phyloP scores from a whole-genome alignment of 164 flowering plant genomes.

The Dillenia suffruticosa region DNA sequence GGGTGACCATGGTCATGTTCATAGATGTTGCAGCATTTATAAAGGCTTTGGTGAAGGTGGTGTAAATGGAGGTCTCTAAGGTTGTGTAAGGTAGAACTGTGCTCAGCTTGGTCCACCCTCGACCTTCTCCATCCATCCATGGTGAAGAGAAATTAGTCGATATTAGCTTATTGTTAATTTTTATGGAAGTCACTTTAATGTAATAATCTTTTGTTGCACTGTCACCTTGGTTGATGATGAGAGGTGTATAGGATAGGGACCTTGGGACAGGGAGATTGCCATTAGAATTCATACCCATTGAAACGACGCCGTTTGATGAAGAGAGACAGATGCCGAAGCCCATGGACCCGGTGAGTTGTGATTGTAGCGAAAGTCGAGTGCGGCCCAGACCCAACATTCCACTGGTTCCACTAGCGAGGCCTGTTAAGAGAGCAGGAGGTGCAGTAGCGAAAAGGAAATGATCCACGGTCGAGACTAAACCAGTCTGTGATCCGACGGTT shows the following conservation, averaged over 20 bases:
- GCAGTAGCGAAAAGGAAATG: slow-evolving; percentile 28
- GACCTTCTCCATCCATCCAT: slow-evolving; percentile 17
- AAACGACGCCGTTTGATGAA: slow-evolving; percentile 18
- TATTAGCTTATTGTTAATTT: slow-evolving; percentile 14
- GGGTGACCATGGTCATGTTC: slow-evolving; percentile 22
- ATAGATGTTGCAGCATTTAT: slow-evolving; percentile 1
- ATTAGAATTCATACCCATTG: background rate
- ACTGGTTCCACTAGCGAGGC: slow-evolving; percentile 30
- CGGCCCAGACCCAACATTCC: slow-evolving; percentile 49
- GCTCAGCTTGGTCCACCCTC: slow-evolving; percentile 51
- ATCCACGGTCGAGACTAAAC: slow-evolving; percentile 5
- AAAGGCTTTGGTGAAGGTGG: slow-evolving; percentile 24
- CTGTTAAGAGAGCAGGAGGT: slow-evolving; percentile 16
- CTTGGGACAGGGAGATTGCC: background rate
- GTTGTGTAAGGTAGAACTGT: slow-evolving; percentile 43
- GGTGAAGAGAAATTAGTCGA: slow-evolving; percentile 20
- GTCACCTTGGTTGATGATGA: slow-evolving; percentile 17
- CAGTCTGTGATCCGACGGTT: slow-evolving; percentile 12
- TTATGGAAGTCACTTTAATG: slow-evolving; percentile 29
- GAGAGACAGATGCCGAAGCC: slow-evolving; percentile 31
- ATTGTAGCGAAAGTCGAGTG: slow-evolving; percentile 20
- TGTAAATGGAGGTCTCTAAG: slow-evolving; percentile 38
- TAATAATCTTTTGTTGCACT: slow-evolving; percentile 27
- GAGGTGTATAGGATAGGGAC: slow-evolving; percentile 17
- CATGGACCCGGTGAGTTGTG: slow-evolving; percentile 28